Base-by-base conservation (phyloP, 805 yeast genomes). In the Ogataea corticis region DNA sequence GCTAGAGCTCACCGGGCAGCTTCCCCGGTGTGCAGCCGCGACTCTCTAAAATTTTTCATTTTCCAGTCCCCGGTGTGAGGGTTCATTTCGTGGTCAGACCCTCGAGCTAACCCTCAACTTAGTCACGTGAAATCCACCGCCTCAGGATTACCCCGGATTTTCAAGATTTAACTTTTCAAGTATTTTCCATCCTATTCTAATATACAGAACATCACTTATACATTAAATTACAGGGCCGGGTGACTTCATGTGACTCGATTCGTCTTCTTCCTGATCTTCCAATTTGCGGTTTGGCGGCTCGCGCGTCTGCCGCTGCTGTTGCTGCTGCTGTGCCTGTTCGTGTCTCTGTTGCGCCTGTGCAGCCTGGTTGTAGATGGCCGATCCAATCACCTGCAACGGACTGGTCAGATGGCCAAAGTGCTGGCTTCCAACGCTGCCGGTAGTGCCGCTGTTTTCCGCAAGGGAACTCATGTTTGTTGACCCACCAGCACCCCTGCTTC, bases 311-410 rank as follows among this genome's bases (percentile, higher is more conserved):
- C 11, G 32, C 32, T 13, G 32, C 13, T 29, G 15, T 29, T 29
- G 11, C 32, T 14, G 32, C 6, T 13, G 42, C 41, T n/a, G n/a
- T n/a, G n/a, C n/a, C 10, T 25, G 28, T 25, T 25, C 44, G 37
- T 49, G 52, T 33, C 40, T 52, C 32, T 35, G 49, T 30, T 37
- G 47, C 23, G 48, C 53, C 37, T 56, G 56, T 4, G 56, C 55
- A 25, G 54, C 53, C 44, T 50, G 54, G 36, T 45, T 48, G 44
- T 50, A 52, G 29, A 57, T 55, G 15, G 55, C 58, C 11, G 55
- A 51, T 7, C 65, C 62, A 12, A 63, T 61, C 45, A 54, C 54
- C 37, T 57, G 62, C 29, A 54, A 49, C 14, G 62, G 64, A 38
- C 59, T 58, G 2, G 61, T 52, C 23, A 54, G 23, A 11, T 42